A percentile compares a stretch with the other conserved stretches of the same genome.
Evolutionary conservation across 371 early-diverging fungal species (phyloP).

Genomic region (Mortierella sp.): DNA sequence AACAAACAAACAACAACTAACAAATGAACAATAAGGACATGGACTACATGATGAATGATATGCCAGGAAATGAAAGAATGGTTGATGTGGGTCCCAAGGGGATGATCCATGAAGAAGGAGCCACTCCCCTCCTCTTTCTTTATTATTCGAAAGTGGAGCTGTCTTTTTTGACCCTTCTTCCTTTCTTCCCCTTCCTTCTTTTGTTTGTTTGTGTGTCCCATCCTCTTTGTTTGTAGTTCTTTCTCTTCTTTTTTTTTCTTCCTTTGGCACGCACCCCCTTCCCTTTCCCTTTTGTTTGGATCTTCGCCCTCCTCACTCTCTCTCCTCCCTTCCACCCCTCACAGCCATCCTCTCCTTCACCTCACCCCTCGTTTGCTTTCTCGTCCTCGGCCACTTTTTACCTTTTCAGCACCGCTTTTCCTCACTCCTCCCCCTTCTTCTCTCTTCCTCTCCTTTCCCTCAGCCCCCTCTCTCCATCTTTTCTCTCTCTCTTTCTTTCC

Average conservation of each 20-base stretch:
- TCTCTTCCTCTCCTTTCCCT: too few relatives aligned
- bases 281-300: neutral
- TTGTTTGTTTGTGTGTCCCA: neutral
- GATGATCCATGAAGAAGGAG: neutral
- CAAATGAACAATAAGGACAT: too few relatives aligned
- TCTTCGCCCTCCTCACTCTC: constrained; percentile 5
- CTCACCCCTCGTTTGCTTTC: too few relatives aligned
- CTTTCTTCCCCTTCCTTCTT: neutral
- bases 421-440: too few relatives aligned
- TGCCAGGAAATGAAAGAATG: neutral
- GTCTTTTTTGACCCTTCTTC: neutral
- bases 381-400: too few relatives aligned
- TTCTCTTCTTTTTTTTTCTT: neutral
- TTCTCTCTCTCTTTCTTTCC: neutral
- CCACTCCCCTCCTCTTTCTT: neutral
- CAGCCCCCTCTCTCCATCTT: constrained; percentile 1
- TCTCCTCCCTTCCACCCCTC: too few relatives aligned
- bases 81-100: neutral
- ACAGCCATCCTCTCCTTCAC: too few relatives aligned
- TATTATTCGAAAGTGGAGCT: neutral
- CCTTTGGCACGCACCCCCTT: neutral
- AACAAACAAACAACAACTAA: neutral
- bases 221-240: neutral
- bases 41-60: too few relatives aligned
- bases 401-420: too few relatives aligned